Base-by-base conservation (phyloP, 768 basidiomycete genomes). In the Tubosaeta brunneosetosa region DNA sequence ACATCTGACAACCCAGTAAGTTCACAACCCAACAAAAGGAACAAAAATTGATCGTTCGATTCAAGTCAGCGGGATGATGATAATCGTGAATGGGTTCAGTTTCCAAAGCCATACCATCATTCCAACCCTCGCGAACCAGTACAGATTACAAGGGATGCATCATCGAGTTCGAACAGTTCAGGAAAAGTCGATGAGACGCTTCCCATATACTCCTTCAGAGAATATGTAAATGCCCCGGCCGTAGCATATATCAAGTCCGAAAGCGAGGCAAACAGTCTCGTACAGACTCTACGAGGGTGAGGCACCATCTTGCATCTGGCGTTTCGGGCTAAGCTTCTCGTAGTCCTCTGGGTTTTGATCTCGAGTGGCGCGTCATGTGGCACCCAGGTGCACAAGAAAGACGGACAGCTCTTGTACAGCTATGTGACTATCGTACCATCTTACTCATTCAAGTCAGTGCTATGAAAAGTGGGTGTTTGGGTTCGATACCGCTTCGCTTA, bases 331-430 rank as follows among this genome's bases (percentile, higher is more conserved):
- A 41, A 56, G 11, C 14, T 51, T 32, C 38, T 8, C 31, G 22
- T 40, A 79, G 77, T 2, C 73, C 79, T 9, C 41, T 80, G 10
- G 79, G 80, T 7, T 77, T 80, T 27, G 79, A 80, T 62, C 66
- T 80, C 38, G 79, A 80, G 58, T 80, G 79, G 79, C 64, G 68
- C 14, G 69, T 76, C 17, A 58, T 61, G 42, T 71, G 66, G 48
- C 56, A 64, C n/a, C 63, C 61, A 4, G 61, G 67, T 31, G 63
- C 66, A 7, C 53, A 61, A 32, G 71, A 72, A 49, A 64, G 71
- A 45, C 65, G 68, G 31, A 73, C 74, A 2, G 75, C 79, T 0
- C 62, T 78, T 3, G 72, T 80, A 1, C 79, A 81, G 57, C 47
- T 81, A 0, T 74, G 71, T 36, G 77, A 80, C 51, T 59, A 49